phyloP scores from a whole-genome alignment of 2,329 filamentous ascomycete genomes.

The Xylariales sp. region DNA sequence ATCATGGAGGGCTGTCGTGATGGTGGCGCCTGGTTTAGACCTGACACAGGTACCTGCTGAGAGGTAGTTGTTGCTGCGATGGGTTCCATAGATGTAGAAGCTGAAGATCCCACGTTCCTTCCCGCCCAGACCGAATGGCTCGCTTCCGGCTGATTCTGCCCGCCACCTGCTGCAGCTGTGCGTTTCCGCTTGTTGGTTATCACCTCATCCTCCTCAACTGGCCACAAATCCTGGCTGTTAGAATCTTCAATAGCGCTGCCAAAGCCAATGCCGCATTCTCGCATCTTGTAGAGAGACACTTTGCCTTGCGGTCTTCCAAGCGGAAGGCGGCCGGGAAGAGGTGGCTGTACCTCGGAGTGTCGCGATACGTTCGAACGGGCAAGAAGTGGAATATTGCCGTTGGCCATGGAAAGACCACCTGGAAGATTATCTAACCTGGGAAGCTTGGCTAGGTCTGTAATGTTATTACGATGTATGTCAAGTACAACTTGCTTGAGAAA shows the following conservation, averaged over 20 bases:
- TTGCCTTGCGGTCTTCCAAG: slow-evolving; percentile 27
- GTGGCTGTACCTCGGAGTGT: slow-evolving; percentile 33
- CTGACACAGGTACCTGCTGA: not conserved
- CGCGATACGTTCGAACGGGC: slow-evolving; percentile 38
- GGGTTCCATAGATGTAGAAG: not conserved
- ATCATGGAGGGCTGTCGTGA: not conserved
- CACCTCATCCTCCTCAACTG: slow-evolving; percentile 2
- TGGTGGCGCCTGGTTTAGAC: not conserved
- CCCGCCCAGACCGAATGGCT: slow-evolving; percentile 7
- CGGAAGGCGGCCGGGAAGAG: slow-evolving; percentile 41
- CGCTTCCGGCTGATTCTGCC: slow-evolving; percentile 1
- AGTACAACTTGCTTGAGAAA: slow-evolving; percentile 82
- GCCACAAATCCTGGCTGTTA: too few relatives aligned
- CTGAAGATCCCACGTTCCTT: slow-evolving; percentile 6
- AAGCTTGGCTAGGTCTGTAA: slow-evolving; percentile 31
- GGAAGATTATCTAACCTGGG: slow-evolving; percentile 28
- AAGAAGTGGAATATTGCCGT: slow-evolving; percentile 39
- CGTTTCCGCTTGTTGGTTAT: slow-evolving; percentile 13
- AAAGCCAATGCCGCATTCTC: slow-evolving; percentile 7
- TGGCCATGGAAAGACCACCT: slow-evolving; percentile 7
- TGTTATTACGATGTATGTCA: slow-evolving; percentile 62
- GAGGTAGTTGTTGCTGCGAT: not conserved
- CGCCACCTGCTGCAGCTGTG: not conserved
- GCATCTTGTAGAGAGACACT: slow-evolving; percentile 9
- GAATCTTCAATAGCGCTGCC: slow-evolving; percentile 1